phyloP scores from a whole-genome alignment of 805 yeast species.

The Sugiyamaella americana region DNA sequence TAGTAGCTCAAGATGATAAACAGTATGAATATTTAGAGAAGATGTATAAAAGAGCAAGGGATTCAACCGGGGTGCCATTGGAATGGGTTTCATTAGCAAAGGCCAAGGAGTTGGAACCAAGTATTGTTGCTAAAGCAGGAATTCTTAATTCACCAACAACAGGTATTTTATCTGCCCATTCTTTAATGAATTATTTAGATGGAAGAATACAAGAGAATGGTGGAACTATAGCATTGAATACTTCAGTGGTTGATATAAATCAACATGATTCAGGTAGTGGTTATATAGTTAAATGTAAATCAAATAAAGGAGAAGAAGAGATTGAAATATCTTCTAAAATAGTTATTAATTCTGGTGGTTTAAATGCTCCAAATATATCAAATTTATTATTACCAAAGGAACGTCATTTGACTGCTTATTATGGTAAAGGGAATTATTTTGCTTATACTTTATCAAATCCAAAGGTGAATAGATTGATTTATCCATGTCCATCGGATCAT shows the following conservation, averaged over 20 bases:
- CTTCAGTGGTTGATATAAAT: conserved; percentile 45
- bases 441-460: conserved; percentile 46
- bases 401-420: conserved; percentile 52
- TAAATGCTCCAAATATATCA: conserved; percentile 64
- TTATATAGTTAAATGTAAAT: conserved; percentile 20
- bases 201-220: conserved; percentile 49
- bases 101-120: conserved; percentile 54
- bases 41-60: conserved; percentile 44
- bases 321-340: conserved; percentile 37
- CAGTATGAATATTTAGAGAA: conserved; percentile 56
- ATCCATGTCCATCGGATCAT: conserved; percentile 71
- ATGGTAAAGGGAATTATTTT: conserved; percentile 83
- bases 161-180: conserved; percentile 80
- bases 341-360: conserved; percentile 75
- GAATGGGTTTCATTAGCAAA: conserved; percentile 43
- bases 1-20: conserved; percentile 69
- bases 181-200: conserved; percentile 54
- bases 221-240: conserved; percentile 61
- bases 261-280: conserved; percentile 16
- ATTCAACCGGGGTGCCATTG: conserved; percentile 51
- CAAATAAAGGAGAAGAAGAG: conserved; percentile 24
- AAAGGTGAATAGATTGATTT: conserved; percentile 51
- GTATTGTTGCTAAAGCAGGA: conserved; percentile 55
- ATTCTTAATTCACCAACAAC: conserved; percentile 71
- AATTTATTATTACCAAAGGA: conserved; percentile 62